Conservation (phyloP, 2,329 filamentous ascomycete species). For the Phialemonium atrogriseum region DNA sequence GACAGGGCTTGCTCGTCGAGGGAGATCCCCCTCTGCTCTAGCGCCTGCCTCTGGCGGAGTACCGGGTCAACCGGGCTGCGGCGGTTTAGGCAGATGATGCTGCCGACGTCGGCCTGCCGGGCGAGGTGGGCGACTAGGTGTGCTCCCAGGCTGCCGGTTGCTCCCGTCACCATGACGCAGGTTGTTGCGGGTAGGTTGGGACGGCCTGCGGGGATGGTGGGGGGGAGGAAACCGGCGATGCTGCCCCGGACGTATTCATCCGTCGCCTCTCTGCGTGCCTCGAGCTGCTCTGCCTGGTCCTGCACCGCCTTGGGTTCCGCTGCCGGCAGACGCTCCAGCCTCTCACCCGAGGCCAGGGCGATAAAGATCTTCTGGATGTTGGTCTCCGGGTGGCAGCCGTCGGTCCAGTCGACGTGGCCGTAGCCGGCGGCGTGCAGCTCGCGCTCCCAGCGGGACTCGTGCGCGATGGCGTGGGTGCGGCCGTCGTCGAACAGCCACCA, state of each 20-base stretch:
- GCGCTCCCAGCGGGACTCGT: slow-evolving; percentile 14
- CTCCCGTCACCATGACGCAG: slow-evolving; percentile 28
- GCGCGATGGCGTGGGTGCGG: slow-evolving; percentile 13
- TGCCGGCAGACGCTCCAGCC: not conserved
- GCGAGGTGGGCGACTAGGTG: slow-evolving; percentile 25
- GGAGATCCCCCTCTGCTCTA: slow-evolving; percentile 7
- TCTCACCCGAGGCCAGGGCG: slow-evolving; percentile 11
- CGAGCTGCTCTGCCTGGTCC: not conserved
- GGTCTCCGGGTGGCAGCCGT: slow-evolving; percentile 16
- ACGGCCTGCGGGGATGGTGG: not conserved
- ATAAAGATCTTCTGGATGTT: slow-evolving; percentile 19
- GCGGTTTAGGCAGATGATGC: slow-evolving; percentile 38
- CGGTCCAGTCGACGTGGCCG: slow-evolving; percentile 20
- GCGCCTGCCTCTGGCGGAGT: slow-evolving; percentile 24
- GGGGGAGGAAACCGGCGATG: slow-evolving; percentile 4
- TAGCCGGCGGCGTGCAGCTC: slow-evolving; percentile 18
- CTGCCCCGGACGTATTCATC: slow-evolving; percentile 8
- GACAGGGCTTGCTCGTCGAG: slow-evolving; percentile 2
- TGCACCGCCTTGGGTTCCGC: not conserved
- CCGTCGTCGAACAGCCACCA: slow-evolving; percentile 30
- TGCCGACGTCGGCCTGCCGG: slow-evolving; percentile 14
- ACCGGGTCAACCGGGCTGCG: slow-evolving; percentile 13
- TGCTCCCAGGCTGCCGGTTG: slow-evolving; percentile 27
- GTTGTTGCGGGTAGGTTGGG: not conserved
- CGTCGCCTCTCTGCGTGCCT: slow-evolving; percentile 6